Base-by-base conservation (phyloP, 2,329 filamentous ascomycete genomes). In the Epichloe baconii region DNA sequence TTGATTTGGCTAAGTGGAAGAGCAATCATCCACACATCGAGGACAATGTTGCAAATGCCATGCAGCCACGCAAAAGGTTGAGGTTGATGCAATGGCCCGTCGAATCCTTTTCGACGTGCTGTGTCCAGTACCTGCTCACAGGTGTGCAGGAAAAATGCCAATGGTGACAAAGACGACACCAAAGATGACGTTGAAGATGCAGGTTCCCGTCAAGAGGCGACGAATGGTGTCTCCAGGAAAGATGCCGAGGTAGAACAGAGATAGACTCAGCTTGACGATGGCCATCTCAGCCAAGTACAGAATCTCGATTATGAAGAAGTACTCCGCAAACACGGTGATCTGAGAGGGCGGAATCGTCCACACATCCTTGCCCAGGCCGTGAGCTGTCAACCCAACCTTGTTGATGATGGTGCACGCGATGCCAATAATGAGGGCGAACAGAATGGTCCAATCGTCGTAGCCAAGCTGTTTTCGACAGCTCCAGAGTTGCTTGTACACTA, bases 161-260 rank as follows among this genome's bases (percentile, higher is more conserved):
- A 61, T 54, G 1, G 70, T 46, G 1, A 62, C 51, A 44, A 71
- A 73, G 0, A 58, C 50, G 1, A 64, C 26, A 1, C 64, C 65
- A 15, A 58, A 65, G 1, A 61, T 36, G 1, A 54, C 55, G 23
- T 62, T 66, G 46, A 73, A 61, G 10, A 54, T 45, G 3, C 66
- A 57, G 1, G 65, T 65, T 3, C 54, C 59, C 58, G 65, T 67
- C 0, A 71, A 57, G 12, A 67, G 17, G 7, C 58, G 56, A 4
- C 61, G 58, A 11, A 68, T 63, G 0, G 40, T 52, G 6, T 47
- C 54, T 0, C 59, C 58, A 0, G 68, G 66, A 40, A 73, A 73
- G 44, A 73, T 68, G 17, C 66, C 61, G 15, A 70, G 59, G 50
- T 71, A 73, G 53, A 74, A 71, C 51, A 67, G 62, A 6, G 72